Base-by-base conservation (phyloP, 1,284 basidiomycete genomes). In the Afroboletus lepidellus region DNA sequence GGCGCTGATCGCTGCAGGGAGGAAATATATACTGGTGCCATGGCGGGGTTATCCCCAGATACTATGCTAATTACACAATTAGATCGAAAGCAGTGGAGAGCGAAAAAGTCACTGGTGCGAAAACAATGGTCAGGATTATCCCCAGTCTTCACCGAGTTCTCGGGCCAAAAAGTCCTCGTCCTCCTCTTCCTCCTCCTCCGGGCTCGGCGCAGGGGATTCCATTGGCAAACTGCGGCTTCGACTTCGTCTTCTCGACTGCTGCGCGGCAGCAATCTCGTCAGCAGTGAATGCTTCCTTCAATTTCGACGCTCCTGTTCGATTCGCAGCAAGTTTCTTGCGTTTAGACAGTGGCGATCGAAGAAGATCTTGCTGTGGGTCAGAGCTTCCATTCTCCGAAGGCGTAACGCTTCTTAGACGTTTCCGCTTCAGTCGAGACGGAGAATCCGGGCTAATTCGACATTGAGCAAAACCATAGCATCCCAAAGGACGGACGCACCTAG, bases 341-440 rank as follows among this genome's bases (percentile, higher is more conserved):
- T 90, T 90, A 24, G 87, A 80, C 33, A 90, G 73, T 1, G 87
- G 88, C 3, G 88, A 90, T 11, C 83, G 76, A 30, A 84, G 69
- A 18, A 66, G 50, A 42, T 65, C 71, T 54, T 73, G 71, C 8
- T 64, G 61, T 39, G 23, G 33, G 42, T 72, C 70, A 9, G 70
- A 67, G 51, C 73, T 74, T 44, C 76, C 75, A 30, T 65, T 65
- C 24, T 85, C 84, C 1, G 83, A 85, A 2, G 87, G 86, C 15
- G 87, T 90, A 21, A 80, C 59, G 62, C 87, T 90, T 38, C 87
- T 78, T 58, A 83, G 60, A 18, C 88, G 83, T 69, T 90, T 89
- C 51, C 85, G 79, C 60, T 75, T 84, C 49, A 63, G 60, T 48
- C 68, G 72, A 7, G 81, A 78, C 1, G 79, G 77, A 25, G 75